Conservation (phyloP, 805 yeast genomes). For the Candida succiphila region DNA sequence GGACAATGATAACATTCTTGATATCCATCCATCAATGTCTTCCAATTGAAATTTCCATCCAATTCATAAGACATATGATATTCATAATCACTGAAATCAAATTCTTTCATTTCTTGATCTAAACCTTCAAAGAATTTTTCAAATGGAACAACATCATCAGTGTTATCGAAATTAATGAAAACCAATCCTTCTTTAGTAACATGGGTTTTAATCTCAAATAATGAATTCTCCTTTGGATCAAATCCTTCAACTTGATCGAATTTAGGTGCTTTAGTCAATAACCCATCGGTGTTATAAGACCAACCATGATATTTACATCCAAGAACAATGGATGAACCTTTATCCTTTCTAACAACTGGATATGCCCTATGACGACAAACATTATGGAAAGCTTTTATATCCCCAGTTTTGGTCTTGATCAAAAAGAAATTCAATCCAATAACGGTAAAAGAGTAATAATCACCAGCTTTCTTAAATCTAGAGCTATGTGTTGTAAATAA, state of each 20-base stretch:
- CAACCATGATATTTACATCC: slow-evolving; percentile 61
- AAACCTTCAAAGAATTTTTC: slow-evolving; percentile 44
- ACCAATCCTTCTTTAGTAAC: slow-evolving; percentile 47
- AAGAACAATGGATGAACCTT: slow-evolving; percentile 46
- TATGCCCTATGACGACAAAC: slow-evolving; percentile 59
- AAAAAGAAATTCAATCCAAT: slow-evolving; percentile 47
- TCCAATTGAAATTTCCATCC: slow-evolving; percentile 58
- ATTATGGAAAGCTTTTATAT: slow-evolving; percentile 51
- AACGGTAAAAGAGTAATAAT: slow-evolving; percentile 39
- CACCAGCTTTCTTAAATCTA: slow-evolving; percentile 49
- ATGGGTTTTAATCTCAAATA: slow-evolving; percentile 45
- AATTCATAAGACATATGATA: slow-evolving; percentile 57
- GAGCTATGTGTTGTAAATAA: slow-evolving; percentile 39
- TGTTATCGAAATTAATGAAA: slow-evolving; percentile 42
- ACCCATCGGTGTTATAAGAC: slow-evolving; percentile 55
- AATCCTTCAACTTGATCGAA: slow-evolving; percentile 52
- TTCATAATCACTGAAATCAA: slow-evolving; percentile 50
- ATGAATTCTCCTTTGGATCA: slow-evolving; percentile 42
- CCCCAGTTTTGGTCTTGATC: slow-evolving; percentile 42
- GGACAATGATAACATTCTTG: slow-evolving; percentile 65
- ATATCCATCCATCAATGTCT: slow-evolving; percentile 58
- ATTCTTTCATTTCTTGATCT: slow-evolving; percentile 42
- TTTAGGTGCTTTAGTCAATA: slow-evolving; percentile 51
- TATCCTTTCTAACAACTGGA: slow-evolving; percentile 49
- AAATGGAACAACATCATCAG: slow-evolving; percentile 34